phyloP scores from a whole-genome alignment of 164 flowering plant genomes.

The Annona squamosa region DNA sequence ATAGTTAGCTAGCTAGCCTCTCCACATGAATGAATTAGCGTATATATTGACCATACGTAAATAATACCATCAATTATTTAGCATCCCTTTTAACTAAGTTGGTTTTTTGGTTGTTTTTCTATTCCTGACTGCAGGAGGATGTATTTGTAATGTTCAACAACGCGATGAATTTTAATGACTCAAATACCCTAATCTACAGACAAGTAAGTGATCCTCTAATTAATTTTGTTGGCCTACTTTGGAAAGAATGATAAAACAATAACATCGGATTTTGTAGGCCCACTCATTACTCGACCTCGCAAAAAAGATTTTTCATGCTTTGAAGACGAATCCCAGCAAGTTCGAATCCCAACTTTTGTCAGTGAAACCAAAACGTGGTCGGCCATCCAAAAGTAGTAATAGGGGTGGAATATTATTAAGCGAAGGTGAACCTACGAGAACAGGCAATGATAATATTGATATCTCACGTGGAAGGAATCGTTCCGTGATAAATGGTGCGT shows the following conservation, averaged over 20 bases:
- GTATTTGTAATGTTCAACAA: slow-evolving; percentile 50
- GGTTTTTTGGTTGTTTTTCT: neutral
- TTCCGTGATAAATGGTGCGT: slow-evolving; percentile 9
- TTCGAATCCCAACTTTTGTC: slow-evolving; percentile 35
- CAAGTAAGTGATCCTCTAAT: slow-evolving; percentile 38
- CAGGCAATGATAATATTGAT: slow-evolving; percentile 4
- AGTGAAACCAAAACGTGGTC: slow-evolving; percentile 30
- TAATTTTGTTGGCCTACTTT: neutral
- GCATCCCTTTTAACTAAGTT: too few species aligned
- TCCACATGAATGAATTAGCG: neutral
- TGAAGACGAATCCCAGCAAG: slow-evolving; percentile 50
- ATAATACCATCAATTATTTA: too few species aligned
- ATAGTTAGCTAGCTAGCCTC: neutral
- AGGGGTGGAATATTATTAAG: slow-evolving; percentile 7
- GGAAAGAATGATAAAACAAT: too few species aligned
- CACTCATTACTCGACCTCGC: slow-evolving; percentile 53
- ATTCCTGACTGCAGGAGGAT: slow-evolving; percentile 45
- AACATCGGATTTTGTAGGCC: slow-evolving; percentile 39
- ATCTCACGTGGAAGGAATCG: slow-evolving; percentile 13
- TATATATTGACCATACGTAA: too few species aligned
- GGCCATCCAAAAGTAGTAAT: neutral
- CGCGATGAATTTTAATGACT: slow-evolving; percentile 70
- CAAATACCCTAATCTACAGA: slow-evolving; percentile 46
- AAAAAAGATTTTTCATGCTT: slow-evolving; percentile 42
- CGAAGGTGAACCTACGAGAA: slow-evolving; percentile 20